Percentiles rank a stretch among this genome's conserved stretches.
These are phyloP conservation scores for Westerdykella ornata DNA, from an alignment of 2,329 filamentous ascomycete genomes.

Conservation along the genomic window DNA sequence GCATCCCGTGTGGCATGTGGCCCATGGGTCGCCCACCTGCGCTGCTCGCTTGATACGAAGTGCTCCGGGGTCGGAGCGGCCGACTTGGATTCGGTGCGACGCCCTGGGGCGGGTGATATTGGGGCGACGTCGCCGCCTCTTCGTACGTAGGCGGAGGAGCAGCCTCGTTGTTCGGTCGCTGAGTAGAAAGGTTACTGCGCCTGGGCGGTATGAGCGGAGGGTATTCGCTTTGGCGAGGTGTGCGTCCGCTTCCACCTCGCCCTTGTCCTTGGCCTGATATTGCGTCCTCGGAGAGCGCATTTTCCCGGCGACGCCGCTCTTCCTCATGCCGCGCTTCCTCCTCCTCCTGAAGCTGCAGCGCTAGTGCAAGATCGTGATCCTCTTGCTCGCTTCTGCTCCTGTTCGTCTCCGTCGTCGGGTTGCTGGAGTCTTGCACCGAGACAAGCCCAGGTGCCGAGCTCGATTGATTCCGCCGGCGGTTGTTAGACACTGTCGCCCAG, in stretches of 20 bases:
- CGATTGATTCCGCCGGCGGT: constrained; percentile 23
- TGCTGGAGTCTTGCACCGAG: constrained; percentile 11
- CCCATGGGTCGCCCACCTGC: constrained; percentile 1
- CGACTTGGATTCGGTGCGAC: constrained; percentile 40
- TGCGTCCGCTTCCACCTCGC: constrained; percentile 22
- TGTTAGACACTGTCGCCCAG: constrained; percentile 51
- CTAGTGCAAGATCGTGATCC: constrained; percentile 74
- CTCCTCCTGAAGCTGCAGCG: constrained; percentile 88
- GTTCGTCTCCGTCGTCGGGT: constrained; percentile 20
- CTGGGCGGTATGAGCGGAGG: constrained; percentile 44
- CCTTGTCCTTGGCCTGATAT: constrained; percentile 46
- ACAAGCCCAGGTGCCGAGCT: constrained; percentile 4
- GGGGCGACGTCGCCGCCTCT: constrained; percentile 52
- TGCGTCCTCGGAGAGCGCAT: constrained; percentile 60
- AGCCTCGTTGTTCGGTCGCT: constrained; percentile 41
- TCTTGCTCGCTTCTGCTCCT: constrained; percentile 64
- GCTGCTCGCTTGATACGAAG: constrained; percentile 15
- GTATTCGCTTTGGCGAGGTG: constrained; percentile 27
- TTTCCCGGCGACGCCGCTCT: constrained; percentile 59
- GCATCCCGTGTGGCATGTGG: background rate
- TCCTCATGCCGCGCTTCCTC: constrained; percentile 71
- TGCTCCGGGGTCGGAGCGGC: constrained; percentile 21
- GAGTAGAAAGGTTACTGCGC: constrained; percentile 30
- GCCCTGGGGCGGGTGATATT: constrained; percentile 47
- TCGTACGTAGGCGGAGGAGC: constrained; percentile 60